Conservation (phyloP, 2,329 filamentous ascomycete genomes). For the Tolypocladium pustulatum region DNA sequence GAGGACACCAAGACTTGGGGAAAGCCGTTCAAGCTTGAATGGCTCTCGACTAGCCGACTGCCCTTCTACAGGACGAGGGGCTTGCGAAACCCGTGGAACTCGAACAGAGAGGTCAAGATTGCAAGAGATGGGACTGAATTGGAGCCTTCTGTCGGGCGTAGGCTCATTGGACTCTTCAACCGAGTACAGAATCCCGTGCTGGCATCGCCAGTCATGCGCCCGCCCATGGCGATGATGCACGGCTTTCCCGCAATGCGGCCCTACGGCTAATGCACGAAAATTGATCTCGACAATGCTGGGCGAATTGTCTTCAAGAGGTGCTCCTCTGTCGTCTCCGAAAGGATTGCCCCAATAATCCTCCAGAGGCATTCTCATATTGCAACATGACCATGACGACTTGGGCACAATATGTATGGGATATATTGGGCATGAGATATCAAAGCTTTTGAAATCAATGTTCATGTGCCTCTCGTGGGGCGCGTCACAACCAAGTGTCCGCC, state of each 20-base stretch:
- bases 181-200: slow-evolving; percentile 31
- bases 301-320: background rate
- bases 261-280: slow-evolving; percentile 16
- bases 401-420: background rate
- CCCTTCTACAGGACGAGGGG: slow-evolving; percentile 86
- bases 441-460: background rate
- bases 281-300: background rate
- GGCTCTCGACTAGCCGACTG: slow-evolving; percentile 72
- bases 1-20: slow-evolving; percentile 62
- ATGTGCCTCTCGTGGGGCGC: background rate
- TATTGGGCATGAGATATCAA: background rate
- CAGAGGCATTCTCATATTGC: background rate
- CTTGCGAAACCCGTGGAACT: slow-evolving; percentile 87
- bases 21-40: slow-evolving; percentile 84
- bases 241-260: slow-evolving; percentile 26
- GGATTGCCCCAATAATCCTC: background rate
- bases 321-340: background rate
- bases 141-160: slow-evolving; percentile 69
- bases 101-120: slow-evolving; percentile 91
- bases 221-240: slow-evolving; percentile 23
- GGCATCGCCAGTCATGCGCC: slow-evolving; percentile 16
- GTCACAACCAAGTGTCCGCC: background rate
- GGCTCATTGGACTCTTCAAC: slow-evolving; percentile 71
- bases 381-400: background rate
- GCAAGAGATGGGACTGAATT: slow-evolving; percentile 89